Conservation (phyloP, 73 alveolate genomes). For the Paramecium pentaurelia region DNA sequence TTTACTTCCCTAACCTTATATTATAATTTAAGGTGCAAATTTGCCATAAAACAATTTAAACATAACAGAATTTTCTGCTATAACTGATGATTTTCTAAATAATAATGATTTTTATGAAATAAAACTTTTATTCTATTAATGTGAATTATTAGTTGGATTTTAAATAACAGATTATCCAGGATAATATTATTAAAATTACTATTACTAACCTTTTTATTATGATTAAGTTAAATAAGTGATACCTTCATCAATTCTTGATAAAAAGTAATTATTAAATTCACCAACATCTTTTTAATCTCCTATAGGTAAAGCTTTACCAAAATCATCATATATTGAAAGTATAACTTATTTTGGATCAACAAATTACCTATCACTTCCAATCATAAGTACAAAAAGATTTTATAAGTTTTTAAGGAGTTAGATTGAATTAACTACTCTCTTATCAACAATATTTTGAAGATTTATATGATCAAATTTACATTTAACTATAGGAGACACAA, state of each 20-base stretch:
- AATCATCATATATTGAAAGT: slow-evolving; percentile 68
- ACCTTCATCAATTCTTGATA: slow-evolving; percentile 81
- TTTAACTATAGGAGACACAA: slow-evolving; percentile 64
- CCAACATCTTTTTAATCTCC: slow-evolving; percentile 91
- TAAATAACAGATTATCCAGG: neutral
- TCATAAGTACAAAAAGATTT: slow-evolving; percentile 65
- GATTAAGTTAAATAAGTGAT: neutral
- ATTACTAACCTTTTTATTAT: neutral
- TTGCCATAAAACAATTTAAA: neutral
- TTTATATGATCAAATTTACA: neutral
- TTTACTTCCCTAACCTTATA: neutral
- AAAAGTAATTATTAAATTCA: slow-evolving; percentile 77
- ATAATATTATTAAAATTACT: neutral
- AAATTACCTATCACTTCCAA: slow-evolving; percentile 70
- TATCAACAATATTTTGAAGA: neutral
- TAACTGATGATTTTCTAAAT: neutral
- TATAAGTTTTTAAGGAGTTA: slow-evolving; percentile 57
- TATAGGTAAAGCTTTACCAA: slow-evolving; percentile 68
- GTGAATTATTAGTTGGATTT: neutral
- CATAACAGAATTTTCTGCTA: neutral
- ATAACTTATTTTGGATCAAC: slow-evolving; percentile 76
- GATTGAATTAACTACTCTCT: slow-evolving; percentile 44
- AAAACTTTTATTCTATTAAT: neutral
- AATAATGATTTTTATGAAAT: neutral
- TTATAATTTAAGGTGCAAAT: neutral